Evolutionary conservation across 2,329 filamentous ascomycete genomes (phyloP).

Genomic region (Neonectria ditissima): DNA sequence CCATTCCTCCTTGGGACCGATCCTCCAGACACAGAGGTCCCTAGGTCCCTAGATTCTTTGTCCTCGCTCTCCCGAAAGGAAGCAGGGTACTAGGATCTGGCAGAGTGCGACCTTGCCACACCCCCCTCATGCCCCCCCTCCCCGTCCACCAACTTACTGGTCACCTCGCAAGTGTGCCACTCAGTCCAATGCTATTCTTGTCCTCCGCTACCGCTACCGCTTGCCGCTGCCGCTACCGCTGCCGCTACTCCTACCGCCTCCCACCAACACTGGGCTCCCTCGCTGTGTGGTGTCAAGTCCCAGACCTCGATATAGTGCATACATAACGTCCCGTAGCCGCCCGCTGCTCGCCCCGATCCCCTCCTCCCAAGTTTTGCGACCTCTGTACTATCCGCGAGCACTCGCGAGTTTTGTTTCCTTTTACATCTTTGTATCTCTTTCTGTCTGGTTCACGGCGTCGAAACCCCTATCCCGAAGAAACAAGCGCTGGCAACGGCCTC

Average conservation of each 20-base stretch:
- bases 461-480: conserved; percentile 40
- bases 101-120: conserved; percentile 30
- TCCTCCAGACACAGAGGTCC: not conserved
- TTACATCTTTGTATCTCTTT: conserved; percentile 31
- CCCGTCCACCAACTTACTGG: conserved; percentile 13
- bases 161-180: conserved; percentile 21
- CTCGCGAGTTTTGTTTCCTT: conserved; percentile 50
- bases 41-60: not conserved
- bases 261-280: conserved; percentile 11
- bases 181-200: conserved; percentile 40
- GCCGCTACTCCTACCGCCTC: conserved; percentile 36
- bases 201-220: conserved; percentile 31
- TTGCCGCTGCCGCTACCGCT: conserved; percentile 30
- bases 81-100: conserved; percentile 24
- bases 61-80: conserved; percentile 29
- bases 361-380: conserved; percentile 57
- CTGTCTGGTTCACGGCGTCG: conserved; percentile 46
- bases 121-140: conserved; percentile 21
- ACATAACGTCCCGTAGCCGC: conserved; percentile 64
- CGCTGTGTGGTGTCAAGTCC: conserved; percentile 10
- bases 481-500: conserved; percentile 54
- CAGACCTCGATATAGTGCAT: conserved; percentile 48
- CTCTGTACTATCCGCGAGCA: conserved; percentile 49
- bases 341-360: conserved; percentile 50
- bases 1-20: not conserved